Percentiles rank a stretch among this genome's conserved stretches.
Evolutionary conservation across 192 early-diverging fungal genomes (phyloP).

Genomic region (Rhizophagus prolifer): DNA sequence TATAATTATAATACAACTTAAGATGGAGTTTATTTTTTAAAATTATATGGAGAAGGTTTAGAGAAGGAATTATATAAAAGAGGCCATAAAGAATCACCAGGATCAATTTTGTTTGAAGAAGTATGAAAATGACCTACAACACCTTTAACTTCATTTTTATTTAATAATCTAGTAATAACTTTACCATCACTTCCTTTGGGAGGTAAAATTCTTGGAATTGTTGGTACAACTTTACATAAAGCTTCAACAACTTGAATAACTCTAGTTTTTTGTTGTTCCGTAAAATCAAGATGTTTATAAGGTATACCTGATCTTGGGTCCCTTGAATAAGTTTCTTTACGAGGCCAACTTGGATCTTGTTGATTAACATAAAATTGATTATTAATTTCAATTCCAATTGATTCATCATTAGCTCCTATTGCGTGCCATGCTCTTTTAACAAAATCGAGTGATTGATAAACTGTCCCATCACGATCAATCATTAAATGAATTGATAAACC

Average conservation of each 20-base stretch:
- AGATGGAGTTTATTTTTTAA: too few species aligned
- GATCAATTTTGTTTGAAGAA: background rate
- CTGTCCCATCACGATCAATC: conserved; percentile 1
- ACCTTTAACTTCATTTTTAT: background rate
- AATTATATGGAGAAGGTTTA: background rate
- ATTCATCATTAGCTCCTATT: background rate
- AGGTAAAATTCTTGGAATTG: background rate
- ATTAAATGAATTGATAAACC: background rate
- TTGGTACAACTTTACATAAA: background rate
- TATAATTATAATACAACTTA: too few species aligned
- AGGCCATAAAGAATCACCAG: background rate
- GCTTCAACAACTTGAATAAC: background rate
- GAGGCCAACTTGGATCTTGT: background rate
- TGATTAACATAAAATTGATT: background rate
- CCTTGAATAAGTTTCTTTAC: background rate
- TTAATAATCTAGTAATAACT: background rate
- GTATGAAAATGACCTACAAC: background rate
- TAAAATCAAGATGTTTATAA: conserved; percentile 3
- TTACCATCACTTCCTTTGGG: background rate
- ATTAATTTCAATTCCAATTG: conserved; percentile 4
- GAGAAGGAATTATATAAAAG: background rate
- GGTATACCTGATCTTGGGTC: background rate
- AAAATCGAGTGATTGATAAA: background rate
- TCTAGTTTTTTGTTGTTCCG: background rate
- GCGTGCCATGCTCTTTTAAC: background rate